These are phyloP conservation scores for Musa balbisiana DNA, from an alignment of 202 grass and related monocot species.

Conservation along the genomic window DNA sequence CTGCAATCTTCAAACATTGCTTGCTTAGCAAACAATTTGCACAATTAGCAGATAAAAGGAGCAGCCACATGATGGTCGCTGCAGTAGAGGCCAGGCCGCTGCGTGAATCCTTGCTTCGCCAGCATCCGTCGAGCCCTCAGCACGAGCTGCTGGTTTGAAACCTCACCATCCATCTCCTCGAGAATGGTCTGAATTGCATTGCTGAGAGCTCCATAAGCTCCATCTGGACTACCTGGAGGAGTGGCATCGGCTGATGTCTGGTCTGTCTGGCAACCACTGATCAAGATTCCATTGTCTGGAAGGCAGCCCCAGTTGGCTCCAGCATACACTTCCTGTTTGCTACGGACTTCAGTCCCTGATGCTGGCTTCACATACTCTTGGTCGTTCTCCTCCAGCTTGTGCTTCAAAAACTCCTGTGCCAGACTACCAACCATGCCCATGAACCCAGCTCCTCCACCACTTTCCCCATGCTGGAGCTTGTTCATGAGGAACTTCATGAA, in stretches of 20 bases:
- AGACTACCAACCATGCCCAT: constrained; percentile 61
- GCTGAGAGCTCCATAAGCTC: constrained; percentile 69
- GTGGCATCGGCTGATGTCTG: constrained; percentile 86
- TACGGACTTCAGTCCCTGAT: constrained; percentile 44
- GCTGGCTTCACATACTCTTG: constrained; percentile 56
- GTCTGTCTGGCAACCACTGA: constrained; percentile 85
- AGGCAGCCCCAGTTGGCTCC: constrained; percentile 41
- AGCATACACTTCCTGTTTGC: constrained; percentile 55
- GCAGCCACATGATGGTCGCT: constrained; percentile 53
- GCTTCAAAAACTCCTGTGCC: constrained; percentile 69
- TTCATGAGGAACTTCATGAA: constrained; percentile 91
- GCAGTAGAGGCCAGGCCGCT: constrained; percentile 90
- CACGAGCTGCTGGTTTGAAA: constrained; percentile 71
- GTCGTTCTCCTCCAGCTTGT: constrained; percentile 56
- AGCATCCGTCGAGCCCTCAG: constrained; percentile 52
- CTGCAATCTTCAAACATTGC: neutral
- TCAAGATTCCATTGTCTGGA: constrained; percentile 63
- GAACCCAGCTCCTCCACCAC: constrained; percentile 41
- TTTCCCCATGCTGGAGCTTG: constrained; percentile 36
- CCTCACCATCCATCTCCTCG: constrained; percentile 24
- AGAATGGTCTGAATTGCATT: constrained; percentile 84
- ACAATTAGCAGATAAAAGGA: constrained; percentile 65
- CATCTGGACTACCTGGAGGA: constrained; percentile 23
- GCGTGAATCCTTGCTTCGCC: constrained; percentile 61
- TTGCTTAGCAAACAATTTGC: neutral